Evolutionary conservation across 208 protist species (phyloP).

Genomic region (Leishmania amazonensis): DNA sequence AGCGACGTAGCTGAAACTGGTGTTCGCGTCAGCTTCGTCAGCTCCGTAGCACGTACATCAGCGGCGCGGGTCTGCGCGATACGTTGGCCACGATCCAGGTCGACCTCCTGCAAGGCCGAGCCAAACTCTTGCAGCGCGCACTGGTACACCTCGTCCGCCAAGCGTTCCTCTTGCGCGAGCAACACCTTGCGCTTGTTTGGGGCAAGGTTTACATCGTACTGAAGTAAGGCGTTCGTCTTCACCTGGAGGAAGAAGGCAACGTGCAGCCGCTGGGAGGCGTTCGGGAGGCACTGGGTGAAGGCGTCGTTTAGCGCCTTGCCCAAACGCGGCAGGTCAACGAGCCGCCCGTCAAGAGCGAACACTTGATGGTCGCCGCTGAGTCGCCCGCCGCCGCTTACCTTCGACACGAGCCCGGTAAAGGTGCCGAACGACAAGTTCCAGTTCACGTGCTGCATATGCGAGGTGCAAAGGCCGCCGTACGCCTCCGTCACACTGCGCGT

Average conservation of each 20-base stretch:
- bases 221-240: conserved; percentile 26
- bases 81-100: conserved; percentile 44
- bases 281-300: conserved; percentile 73
- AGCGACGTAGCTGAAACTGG: conserved; percentile 76
- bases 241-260: conserved; percentile 81
- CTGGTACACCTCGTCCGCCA: conserved; percentile 47
- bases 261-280: conserved; percentile 63
- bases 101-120: conserved; percentile 30
- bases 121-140: conserved; percentile 57
- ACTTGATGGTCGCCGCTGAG: conserved; percentile 70
- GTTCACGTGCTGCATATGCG: conserved; percentile 54
- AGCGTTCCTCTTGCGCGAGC: conserved; percentile 45
- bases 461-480: conserved; percentile 75
- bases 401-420: conserved; percentile 70
- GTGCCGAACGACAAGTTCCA: conserved; percentile 65
- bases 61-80: conserved; percentile 41
- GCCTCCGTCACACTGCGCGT: conserved; percentile 72
- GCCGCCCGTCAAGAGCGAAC: conserved; percentile 75
- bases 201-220: conserved; percentile 85
- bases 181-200: conserved; percentile 80
- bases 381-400: conserved; percentile 52
- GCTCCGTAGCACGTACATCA: conserved; percentile 34
- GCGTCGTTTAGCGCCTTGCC: conserved; percentile 75
- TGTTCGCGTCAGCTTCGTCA: conserved; percentile 43
- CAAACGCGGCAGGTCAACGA: conserved; percentile 79